phyloP scores from a whole-genome alignment of 495 filamentous ascomycete species.

The Cercophora samala region DNA sequence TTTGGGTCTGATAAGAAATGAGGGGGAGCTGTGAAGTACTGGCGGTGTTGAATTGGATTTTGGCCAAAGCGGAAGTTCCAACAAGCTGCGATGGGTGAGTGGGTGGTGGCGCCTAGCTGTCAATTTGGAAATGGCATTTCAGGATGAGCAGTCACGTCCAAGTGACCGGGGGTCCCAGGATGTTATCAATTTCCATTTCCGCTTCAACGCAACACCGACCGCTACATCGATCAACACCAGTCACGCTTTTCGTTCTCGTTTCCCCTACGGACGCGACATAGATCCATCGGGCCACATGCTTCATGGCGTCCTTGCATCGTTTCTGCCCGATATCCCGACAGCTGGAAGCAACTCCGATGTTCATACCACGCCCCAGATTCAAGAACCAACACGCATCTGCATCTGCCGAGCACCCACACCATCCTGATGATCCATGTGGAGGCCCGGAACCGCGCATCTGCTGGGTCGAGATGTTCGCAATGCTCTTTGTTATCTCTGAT shows the following conservation, averaged over 20 bases:
- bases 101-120: not conserved
- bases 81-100: not conserved
- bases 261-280: not conserved
- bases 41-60: not conserved
- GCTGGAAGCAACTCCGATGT: too few relatives aligned
- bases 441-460: not conserved
- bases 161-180: not conserved
- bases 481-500: not conserved
- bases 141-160: not conserved
- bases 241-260: not conserved
- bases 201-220: not conserved
- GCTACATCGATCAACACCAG: not conserved
- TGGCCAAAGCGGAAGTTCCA: too few relatives aligned
- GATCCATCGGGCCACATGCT: not conserved
- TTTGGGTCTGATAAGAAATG: not conserved
- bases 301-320: not conserved
- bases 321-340: not conserved
- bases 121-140: not conserved
- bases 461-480: not conserved
- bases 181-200: slow-evolving; percentile 5
- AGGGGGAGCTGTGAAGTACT: not conserved
- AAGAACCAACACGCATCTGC: not conserved
- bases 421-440: too few relatives aligned
- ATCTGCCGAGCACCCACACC: not conserved
- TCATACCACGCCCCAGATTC: too few relatives aligned